Evolutionary conservation across 2,329 filamentous ascomycete species (phyloP), one percentile per base, ranked within the genome.

Genomic region (Mariannaea elegans): DNA sequence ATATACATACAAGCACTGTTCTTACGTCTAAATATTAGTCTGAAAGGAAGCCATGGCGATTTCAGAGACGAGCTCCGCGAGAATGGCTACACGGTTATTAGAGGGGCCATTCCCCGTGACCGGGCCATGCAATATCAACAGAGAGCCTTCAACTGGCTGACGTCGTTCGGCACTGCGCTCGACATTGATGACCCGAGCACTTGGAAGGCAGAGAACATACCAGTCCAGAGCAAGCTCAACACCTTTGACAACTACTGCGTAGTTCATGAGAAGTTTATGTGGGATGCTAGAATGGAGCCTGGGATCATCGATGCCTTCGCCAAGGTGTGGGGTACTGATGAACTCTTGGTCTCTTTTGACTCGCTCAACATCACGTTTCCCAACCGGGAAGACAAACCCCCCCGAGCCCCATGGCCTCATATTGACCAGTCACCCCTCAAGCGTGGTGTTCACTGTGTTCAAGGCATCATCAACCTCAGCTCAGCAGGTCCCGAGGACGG

Each of bases 231-330:
- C 49, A 53, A 53, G 14, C 23, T 53, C 3, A 44, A 45, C 19
- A 45, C 39, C 1, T 53, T 45, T 27, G 27, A 44, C 23, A 24
- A 34, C 13, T 53, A 53, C 29, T 44, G 49, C 19, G 19, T 53
- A 5, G 49, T 39, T 3, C 49, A 51, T 7, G 48, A 51, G 21
- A 51, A 51, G 24, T 51, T 51, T 16, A 51, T 51, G 39, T 53
- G 49, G 49, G 49, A 53, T 8, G 49, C 49, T 2, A 12, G 49
- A 53, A 53, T 45, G 38, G 49, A 53, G 18, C 49, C 49, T 19
- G 49, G 49, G 6, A 18, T 53, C 2, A 3, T 53, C 5, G 19
- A 53, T 24, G 18, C 49, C 16, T 53, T 53, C 18, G 39, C 38
- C 29, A 41, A 45, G 12, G 5, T 53, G 24, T 53, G 49, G 49